Conservation (phyloP, 1,139 yeast species). For the Pichiaceae sp. region DNA sequence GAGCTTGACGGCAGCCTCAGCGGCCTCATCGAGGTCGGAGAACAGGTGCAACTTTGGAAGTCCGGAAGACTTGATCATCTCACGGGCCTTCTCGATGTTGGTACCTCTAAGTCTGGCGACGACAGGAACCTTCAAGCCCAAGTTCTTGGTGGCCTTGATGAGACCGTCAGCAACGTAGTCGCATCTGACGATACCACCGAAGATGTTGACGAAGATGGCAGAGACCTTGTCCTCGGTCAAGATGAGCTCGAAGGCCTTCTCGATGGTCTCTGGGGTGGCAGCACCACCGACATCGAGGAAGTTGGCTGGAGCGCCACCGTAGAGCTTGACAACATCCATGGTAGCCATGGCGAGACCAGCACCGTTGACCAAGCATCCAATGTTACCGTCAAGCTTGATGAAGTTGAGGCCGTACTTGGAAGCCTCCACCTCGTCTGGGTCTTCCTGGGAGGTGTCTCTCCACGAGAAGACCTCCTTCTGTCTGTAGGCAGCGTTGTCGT, state of each 20-base stretch:
- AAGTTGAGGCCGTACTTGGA: conserved; percentile 86
- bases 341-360: conserved; percentile 99
- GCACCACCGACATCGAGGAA: conserved; percentile 99
- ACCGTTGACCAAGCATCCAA: conserved; percentile 98
- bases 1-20: conserved; percentile 84
- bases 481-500: conserved; percentile 92
- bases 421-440: conserved; percentile 94
- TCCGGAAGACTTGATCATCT: conserved; percentile 81
- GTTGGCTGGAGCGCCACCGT: conserved; percentile 99
- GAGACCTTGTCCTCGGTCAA: conserved; percentile 78
- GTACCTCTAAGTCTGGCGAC: conserved; percentile 99
- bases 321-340: conserved; percentile 96
- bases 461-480: conserved; percentile 91
- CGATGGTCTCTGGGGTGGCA: conserved; percentile 97
- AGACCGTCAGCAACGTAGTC: conserved; percentile 97
- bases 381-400: conserved; percentile 96
- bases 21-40: conserved; percentile 95
- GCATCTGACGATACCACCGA: conserved; percentile 99
- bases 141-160: conserved; percentile 85
- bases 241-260: conserved; percentile 92
- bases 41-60: conserved; percentile 77
- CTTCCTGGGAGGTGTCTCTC: conserved; percentile 98
- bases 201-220: conserved; percentile 95
- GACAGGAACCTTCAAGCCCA: conserved; percentile 86
- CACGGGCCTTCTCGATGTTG: conserved; percentile 82